Percentiles rank a stretch among this genome's conserved stretches.
These are phyloP conservation scores for Cyberlindnera mycetangii DNA, from an alignment of 805 yeast species.

Conservation along the genomic window DNA sequence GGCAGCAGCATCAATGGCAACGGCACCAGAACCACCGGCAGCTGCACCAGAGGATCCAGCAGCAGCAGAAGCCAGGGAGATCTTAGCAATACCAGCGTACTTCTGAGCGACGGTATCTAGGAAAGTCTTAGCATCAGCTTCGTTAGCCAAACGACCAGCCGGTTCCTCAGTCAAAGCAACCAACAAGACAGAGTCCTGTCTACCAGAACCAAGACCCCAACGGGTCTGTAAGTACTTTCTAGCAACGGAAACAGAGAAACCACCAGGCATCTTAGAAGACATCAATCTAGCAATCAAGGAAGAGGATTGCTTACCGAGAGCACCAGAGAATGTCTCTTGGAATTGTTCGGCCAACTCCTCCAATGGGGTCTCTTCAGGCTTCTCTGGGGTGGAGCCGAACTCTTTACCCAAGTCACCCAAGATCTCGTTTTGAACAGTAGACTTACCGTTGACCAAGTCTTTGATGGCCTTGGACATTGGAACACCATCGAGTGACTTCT, in stretches of 20 bases:
- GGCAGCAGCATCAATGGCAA: conserved; percentile 92
- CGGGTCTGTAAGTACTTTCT: conserved; percentile 89
- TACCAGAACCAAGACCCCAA: conserved; percentile 90
- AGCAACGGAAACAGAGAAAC: conserved; percentile 87
- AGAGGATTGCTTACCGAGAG: conserved; percentile 89
- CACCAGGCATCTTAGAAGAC: conserved; percentile 99
- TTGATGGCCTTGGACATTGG: conserved; percentile 92
- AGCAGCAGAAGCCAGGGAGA: conserved; percentile 67
- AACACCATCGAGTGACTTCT: conserved; percentile 82
- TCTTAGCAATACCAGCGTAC: conserved; percentile 81
- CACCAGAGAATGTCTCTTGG: conserved; percentile 87
- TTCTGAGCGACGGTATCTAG: conserved; percentile 79
- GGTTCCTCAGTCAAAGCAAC: conserved; percentile 89
- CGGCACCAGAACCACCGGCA: conserved; percentile 69
- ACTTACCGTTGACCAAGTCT: conserved; percentile 97
- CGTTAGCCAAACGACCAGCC: conserved; percentile 78
- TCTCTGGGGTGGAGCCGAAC: conserved; percentile 96
- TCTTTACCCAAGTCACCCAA: conserved; percentile 98
- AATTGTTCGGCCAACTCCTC: conserved; percentile 93
- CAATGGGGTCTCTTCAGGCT: conserved; percentile 97
- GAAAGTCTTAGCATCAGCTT: conserved; percentile 86
- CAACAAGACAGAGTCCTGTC: conserved; percentile 89
- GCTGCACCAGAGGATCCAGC: conserved; percentile 40
- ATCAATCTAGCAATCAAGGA: conserved; percentile 87
- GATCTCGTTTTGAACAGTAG: conserved; percentile 97